Conservation (phyloP, 192 early-diverging fungal genomes). For the Phycomyces nitens region DNA sequence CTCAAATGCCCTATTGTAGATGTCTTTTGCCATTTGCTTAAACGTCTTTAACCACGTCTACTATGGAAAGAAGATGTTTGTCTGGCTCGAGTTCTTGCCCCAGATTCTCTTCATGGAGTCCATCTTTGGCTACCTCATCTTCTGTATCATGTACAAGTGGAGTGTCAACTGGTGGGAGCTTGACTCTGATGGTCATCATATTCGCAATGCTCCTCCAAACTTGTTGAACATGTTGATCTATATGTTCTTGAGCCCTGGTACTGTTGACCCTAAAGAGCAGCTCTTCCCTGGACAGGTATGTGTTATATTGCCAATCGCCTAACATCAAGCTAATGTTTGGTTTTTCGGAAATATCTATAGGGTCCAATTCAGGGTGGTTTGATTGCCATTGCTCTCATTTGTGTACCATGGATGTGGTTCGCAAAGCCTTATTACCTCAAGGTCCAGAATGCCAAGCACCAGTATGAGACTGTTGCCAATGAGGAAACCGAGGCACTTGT, state of each 20-base stretch:
- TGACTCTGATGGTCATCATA: constrained; percentile 56
- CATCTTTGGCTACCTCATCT: constrained; percentile 94
- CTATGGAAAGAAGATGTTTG: constrained; percentile 78
- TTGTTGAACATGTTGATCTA: constrained; percentile 98
- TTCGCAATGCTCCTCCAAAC: constrained; percentile 81
- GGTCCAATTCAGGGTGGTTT: constrained; percentile 76
- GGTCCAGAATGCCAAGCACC: constrained; percentile 78
- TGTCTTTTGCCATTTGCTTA: constrained; percentile 92
- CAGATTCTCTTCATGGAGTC: constrained; percentile 90
- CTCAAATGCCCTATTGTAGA: constrained; percentile 27
- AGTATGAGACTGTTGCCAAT: constrained; percentile 55
- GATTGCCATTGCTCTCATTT: constrained; percentile 78
- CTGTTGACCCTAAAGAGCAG: constrained; percentile 58
- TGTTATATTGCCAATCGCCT: too few species aligned
- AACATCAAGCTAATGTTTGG: too few species aligned
- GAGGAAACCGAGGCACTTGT: constrained; percentile 45
- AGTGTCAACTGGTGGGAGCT: constrained; percentile 80
- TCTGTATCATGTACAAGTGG: constrained; percentile 97
- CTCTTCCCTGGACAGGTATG: constrained; percentile 79
- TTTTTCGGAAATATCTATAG: neutral
- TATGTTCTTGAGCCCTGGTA: constrained; percentile 96
- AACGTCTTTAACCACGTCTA: constrained; percentile 88
- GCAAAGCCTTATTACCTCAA: constrained; percentile 86
- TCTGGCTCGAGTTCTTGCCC: constrained; percentile 86
- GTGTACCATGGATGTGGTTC: constrained; percentile 97